A percentile compares a stretch with the other conserved stretches of the same genome.
Evolutionary conservation across 2,329 filamentous ascomycete genomes (phyloP).

Genomic region (Fusarium tuaranense): DNA sequence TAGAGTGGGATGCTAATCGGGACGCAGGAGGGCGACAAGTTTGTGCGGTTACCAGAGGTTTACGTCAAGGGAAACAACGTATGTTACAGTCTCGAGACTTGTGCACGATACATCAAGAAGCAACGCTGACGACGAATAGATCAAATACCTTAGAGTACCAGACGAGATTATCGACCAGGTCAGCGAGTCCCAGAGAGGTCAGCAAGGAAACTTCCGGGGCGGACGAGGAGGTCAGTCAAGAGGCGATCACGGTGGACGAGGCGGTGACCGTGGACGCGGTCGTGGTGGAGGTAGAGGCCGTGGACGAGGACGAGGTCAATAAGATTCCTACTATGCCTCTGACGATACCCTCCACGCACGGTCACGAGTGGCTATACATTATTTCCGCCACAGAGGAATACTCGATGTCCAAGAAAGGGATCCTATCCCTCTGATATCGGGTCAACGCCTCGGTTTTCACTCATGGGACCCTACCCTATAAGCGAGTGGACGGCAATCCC

Average conservation of each 20-base stretch:
- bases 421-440: slow-evolving; percentile 10
- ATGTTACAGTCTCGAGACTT: slow-evolving; percentile 49
- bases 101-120: not conserved
- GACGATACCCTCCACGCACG: slow-evolving; percentile 14
- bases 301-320: slow-evolving; percentile 51
- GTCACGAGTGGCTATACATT: not conserved
- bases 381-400: not conserved
- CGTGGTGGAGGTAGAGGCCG: slow-evolving; percentile 55
- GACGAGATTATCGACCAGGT: slow-evolving; percentile 97
- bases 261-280: slow-evolving; percentile 58
- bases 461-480: slow-evolving; percentile 14
- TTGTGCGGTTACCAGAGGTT: slow-evolving; percentile 90
- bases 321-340: slow-evolving; percentile 18
- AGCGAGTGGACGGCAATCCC: slow-evolving; percentile 11
- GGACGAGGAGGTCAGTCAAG: slow-evolving; percentile 70
- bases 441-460: slow-evolving; percentile 5
- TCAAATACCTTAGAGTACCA: slow-evolving; percentile 96
- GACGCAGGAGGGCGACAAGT: slow-evolving; percentile 88
- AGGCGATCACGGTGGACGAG: slow-evolving; percentile 68
- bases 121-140: slow-evolving; percentile 65
- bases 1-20: slow-evolving; percentile 25
- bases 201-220: slow-evolving; percentile 72
- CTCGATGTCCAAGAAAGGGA: slow-evolving; percentile 13
- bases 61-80: slow-evolving; percentile 99
- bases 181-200: slow-evolving; percentile 88